phyloP scores from a whole-genome alignment of 768 basidiomycete species.

The Tephrocybe sp. region DNA sequence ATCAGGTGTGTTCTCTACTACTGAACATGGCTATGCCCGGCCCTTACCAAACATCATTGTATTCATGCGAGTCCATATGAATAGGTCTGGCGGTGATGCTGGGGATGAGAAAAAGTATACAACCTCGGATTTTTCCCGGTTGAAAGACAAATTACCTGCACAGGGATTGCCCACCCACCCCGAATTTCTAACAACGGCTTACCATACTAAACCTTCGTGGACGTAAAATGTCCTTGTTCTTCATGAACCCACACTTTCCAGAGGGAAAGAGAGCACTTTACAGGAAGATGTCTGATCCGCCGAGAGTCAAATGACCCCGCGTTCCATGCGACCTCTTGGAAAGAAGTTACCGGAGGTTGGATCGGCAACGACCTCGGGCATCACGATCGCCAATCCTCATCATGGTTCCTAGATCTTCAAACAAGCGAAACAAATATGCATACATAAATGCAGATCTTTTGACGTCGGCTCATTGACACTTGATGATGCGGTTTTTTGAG shows the following conservation, averaged over 20 bases:
- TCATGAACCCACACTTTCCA: no score
- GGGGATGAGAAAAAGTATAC: neutral
- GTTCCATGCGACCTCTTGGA: constrained; percentile 10
- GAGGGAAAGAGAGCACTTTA: no score
- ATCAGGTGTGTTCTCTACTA: constrained; percentile 11
- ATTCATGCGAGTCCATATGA: neutral
- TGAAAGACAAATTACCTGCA: no score
- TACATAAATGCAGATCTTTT: no score
- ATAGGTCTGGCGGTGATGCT: neutral
- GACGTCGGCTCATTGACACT: constrained; percentile 9
- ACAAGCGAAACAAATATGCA: neutral
- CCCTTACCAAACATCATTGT: neutral
- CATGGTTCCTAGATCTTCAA: constrained; percentile 17
- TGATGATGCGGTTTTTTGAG: constrained; percentile 14
- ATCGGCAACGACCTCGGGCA: constrained; percentile 13
- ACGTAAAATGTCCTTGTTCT: no score
- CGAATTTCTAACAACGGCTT: no score
- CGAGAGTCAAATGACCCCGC: constrained; percentile 16
- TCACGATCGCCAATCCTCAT: constrained; percentile 16
- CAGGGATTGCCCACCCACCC: no score
- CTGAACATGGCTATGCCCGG: neutral
- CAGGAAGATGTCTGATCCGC: no score
- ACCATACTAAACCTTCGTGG: no score
- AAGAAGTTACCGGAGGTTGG: constrained; percentile 15
- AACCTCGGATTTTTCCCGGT: no score